Evolutionary conservation across 2,329 filamentous ascomycete genomes (phyloP).

Genomic region (Lasiodiplodia citricola): DNA sequence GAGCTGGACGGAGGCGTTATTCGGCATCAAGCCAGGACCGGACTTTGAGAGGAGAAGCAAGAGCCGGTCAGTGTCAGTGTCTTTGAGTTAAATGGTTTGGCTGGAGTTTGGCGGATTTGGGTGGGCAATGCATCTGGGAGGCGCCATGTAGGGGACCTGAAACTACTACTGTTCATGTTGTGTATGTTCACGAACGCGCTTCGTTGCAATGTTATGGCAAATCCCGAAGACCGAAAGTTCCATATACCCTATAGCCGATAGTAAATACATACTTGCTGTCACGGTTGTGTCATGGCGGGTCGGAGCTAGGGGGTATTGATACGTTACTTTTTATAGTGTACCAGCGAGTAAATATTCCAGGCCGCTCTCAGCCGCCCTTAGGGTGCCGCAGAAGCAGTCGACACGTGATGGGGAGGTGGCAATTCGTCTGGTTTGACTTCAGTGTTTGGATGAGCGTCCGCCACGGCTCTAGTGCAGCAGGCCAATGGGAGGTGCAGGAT

Average conservation of each 20-base stretch:
- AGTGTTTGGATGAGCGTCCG: not conserved
- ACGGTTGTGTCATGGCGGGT: not conserved
- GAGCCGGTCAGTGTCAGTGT: slow-evolving; percentile 23
- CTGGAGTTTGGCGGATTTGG: slow-evolving; percentile 11
- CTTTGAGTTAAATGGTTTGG: slow-evolving; percentile 16
- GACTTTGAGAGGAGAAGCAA: slow-evolving; percentile 22
- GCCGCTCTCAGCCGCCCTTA: not conserved
- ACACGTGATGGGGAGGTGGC: not conserved
- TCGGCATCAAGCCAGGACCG: slow-evolving; percentile 26
- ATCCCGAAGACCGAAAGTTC: slow-evolving; percentile 12
- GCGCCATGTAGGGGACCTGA: slow-evolving; percentile 22
- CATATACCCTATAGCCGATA: slow-evolving; percentile 24
- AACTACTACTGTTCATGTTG: slow-evolving; percentile 21
- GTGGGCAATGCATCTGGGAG: slow-evolving; percentile 16
- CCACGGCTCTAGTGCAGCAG: not conserved
- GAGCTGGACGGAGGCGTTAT: slow-evolving; percentile 27
- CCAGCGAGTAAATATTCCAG: not conserved
- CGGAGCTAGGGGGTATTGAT: not conserved
- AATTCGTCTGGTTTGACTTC: not conserved
- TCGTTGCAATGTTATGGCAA: slow-evolving; percentile 23
- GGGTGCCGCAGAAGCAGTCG: not conserved
- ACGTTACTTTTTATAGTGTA: not conserved
- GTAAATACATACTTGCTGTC: slow-evolving; percentile 24
- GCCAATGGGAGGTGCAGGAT: not conserved
- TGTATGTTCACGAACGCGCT: slow-evolving; percentile 25